These are phyloP conservation scores for Trichosporon faecale DNA, from an alignment of 1,284 basidiomycete genomes.

Conservation along the genomic window DNA sequence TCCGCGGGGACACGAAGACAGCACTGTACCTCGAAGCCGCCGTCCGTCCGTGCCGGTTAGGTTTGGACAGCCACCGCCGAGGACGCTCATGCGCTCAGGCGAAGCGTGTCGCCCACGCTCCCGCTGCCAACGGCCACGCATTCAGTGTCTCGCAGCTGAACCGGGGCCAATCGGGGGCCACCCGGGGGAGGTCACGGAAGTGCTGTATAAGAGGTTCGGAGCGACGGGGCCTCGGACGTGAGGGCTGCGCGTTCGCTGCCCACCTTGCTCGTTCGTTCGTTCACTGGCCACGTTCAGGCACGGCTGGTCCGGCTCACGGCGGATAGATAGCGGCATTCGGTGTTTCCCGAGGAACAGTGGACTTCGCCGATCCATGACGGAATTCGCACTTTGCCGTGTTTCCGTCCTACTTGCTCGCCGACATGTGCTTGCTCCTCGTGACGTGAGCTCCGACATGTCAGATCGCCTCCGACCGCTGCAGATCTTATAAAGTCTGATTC, in stretches of 20 bases:
- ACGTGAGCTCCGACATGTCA: not conserved
- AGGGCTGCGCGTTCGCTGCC: not conserved
- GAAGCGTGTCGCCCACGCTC: not conserved
- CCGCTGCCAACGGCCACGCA: not conserved
- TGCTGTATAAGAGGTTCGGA: not conserved
- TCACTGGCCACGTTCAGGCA: slow-evolving; percentile 1
- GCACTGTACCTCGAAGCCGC: too few species aligned
- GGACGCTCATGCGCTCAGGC: too few species aligned
- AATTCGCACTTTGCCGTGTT: not conserved
- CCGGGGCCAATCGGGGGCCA: not conserved
- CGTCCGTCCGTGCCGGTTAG: not conserved
- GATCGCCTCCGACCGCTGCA: not conserved
- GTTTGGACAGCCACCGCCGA: not conserved
- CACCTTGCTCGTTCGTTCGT: not conserved
- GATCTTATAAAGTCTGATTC: not conserved
- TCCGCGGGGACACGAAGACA: not conserved
- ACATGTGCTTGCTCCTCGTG: not conserved
- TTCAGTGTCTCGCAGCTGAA: not conserved
- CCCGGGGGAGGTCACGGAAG: not conserved
- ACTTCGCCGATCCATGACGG: slow-evolving; percentile 3
- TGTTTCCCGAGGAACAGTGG: slow-evolving; percentile 2
- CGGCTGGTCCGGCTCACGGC: not conserved
- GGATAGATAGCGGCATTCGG: slow-evolving; percentile 3
- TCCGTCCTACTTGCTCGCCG: not conserved
- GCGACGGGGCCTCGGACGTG: not conserved